A percentile compares a stretch with the other conserved stretches of the same genome.
Evolutionary conservation across 495 filamentous ascomycete genomes (phyloP).

Genomic region (Trichoderma reesei): DNA sequence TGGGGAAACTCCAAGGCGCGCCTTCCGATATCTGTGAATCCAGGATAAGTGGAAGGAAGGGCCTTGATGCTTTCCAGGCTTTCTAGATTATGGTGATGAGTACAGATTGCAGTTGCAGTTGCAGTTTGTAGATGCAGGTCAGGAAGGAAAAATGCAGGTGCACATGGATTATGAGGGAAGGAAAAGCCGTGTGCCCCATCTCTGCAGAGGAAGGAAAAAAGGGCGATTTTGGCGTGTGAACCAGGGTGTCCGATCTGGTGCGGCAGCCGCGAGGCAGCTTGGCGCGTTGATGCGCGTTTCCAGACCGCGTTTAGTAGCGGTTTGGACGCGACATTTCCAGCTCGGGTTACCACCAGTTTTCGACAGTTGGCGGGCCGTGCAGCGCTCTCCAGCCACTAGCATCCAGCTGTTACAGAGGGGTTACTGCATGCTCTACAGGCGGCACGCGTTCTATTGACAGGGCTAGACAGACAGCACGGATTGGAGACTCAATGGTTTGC

Average conservation of each 20-base stretch:
- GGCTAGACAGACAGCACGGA: too few relatives aligned
- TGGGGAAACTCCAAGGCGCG: neutral
- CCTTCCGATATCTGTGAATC: neutral
- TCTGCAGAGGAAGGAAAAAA: neutral
- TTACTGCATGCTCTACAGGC: too few relatives aligned
- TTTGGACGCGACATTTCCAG: neutral
- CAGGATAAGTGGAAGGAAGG: neutral
- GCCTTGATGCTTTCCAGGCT: neutral
- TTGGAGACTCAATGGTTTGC: neutral
- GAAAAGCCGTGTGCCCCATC: neutral
- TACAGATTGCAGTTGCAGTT: neutral
- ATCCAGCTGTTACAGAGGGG: too few relatives aligned
- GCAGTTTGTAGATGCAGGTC: slow-evolving; percentile 12
- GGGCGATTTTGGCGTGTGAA: slow-evolving; percentile 4
- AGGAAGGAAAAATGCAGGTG: slow-evolving; percentile 6
- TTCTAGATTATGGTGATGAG: neutral
- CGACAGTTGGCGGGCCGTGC: neutral
- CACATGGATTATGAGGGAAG: slow-evolving; percentile 1
- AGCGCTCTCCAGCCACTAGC: neutral
- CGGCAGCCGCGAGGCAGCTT: neutral
- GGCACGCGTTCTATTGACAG: too few relatives aligned
- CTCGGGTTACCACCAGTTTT: too few relatives aligned
- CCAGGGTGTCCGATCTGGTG: neutral
- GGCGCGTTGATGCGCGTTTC: neutral
- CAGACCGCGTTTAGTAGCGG: neutral